Conservation (phyloP, 345 rosid genomes). For the Bretschneidera sinensis region DNA sequence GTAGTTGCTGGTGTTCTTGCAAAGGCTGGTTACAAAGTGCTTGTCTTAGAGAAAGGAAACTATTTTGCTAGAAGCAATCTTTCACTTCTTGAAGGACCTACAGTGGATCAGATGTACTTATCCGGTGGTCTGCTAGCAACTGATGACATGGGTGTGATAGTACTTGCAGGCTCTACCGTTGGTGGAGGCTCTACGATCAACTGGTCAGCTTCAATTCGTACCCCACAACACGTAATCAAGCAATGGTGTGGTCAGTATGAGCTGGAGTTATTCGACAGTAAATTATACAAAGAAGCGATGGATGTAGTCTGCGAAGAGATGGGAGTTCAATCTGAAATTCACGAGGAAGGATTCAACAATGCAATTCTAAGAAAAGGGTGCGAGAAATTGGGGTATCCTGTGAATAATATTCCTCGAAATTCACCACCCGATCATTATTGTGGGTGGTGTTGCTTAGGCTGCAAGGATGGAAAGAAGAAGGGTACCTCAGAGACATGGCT, state of each 20-base stretch:
- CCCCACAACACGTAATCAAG: constrained; percentile 66
- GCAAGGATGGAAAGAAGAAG: constrained; percentile 74
- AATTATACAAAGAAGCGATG: constrained; percentile 54
- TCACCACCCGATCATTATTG: constrained; percentile 66
- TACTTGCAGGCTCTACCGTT: constrained; percentile 79
- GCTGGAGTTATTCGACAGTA: constrained; percentile 53
- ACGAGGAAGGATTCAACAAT: constrained; percentile 69
- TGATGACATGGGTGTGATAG: constrained; percentile 40
- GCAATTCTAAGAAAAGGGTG: constrained; percentile 71
- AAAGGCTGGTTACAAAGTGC: constrained; percentile 66
- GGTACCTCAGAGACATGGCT: constrained; percentile 88
- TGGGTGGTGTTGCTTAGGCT: constrained; percentile 82
- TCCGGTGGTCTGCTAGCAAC: constrained; percentile 54
- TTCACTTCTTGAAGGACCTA: constrained; percentile 67
- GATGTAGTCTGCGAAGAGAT: constrained; percentile 62
- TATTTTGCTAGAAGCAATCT: constrained; percentile 62
- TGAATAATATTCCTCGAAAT: constrained; percentile 57
- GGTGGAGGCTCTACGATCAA: constrained; percentile 86
- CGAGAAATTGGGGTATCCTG: constrained; percentile 55
- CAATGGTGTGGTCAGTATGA: constrained; percentile 50
- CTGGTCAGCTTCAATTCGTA: constrained; percentile 77
- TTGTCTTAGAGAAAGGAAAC: constrained; percentile 73
- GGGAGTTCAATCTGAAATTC: constrained; percentile 67
- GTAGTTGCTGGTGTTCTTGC: constrained; percentile 74
- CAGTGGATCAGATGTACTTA: constrained; percentile 72